Conservation (phyloP, 2,329 filamentous ascomycete species). For the Colletotrichum simmondsii region DNA sequence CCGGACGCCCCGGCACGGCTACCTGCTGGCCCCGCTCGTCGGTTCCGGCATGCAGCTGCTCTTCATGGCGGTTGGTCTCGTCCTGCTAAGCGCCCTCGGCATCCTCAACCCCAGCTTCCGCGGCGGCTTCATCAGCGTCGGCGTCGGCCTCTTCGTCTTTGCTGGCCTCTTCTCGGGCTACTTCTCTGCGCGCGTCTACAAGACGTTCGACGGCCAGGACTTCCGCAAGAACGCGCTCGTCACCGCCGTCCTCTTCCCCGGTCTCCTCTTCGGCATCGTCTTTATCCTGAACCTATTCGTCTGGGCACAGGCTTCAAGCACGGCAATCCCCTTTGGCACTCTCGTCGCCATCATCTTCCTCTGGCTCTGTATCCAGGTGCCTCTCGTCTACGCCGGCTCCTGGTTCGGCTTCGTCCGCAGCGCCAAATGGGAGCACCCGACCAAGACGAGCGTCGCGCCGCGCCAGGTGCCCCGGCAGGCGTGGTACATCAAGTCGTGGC, state of each 20-base stretch:
- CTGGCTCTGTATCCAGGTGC: conserved; percentile 88
- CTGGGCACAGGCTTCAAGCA: conserved; percentile 90
- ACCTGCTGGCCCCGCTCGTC: conserved; percentile 81
- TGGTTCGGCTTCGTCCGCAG: conserved; percentile 79
- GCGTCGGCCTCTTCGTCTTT: conserved; percentile 83
- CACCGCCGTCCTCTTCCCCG: conserved; percentile 83
- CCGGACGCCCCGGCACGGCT: conserved; percentile 75
- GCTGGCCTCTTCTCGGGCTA: conserved; percentile 88
- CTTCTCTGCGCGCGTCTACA: conserved; percentile 85
- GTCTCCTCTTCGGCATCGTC: conserved; percentile 77
- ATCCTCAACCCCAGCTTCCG: conserved; percentile 87
- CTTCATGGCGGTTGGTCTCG: conserved; percentile 80
- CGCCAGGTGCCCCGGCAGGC: conserved; percentile 80
- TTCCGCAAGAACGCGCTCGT: conserved; percentile 82
- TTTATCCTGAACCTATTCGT: conserved; percentile 90
- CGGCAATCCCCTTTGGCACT: conserved; percentile 85
- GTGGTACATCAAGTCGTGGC: conserved; percentile 77
- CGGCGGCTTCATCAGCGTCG: conserved; percentile 89
- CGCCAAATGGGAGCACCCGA: conserved; percentile 82
- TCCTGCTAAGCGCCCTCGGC: conserved; percentile 79
- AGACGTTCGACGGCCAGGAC: conserved; percentile 80
- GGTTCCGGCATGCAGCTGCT: conserved; percentile 89
- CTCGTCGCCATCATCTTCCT: conserved; percentile 77
- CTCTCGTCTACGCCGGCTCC: conserved; percentile 83
- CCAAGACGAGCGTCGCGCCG: conserved; percentile 77